phyloP scores from a whole-genome alignment of 2,329 filamentous ascomycete species.

The Fusarium bulbicola region DNA sequence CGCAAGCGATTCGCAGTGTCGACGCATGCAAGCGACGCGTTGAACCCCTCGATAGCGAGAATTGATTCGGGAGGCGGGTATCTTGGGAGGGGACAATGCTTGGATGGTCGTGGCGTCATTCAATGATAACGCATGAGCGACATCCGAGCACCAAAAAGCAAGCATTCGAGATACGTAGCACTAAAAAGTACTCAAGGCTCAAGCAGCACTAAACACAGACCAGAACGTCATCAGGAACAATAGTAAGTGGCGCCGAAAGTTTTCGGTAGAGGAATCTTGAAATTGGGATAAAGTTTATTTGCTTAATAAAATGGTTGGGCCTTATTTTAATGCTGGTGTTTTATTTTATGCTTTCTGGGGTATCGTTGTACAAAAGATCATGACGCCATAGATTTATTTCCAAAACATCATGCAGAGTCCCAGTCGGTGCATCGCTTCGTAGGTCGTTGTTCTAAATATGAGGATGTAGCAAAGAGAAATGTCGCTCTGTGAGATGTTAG shows the following conservation, averaged over 20 bases:
- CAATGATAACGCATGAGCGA: neutral
- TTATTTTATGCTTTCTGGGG: neutral
- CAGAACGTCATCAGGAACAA: neutral
- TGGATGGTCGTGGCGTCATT: neutral
- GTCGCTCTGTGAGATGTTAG: constrained; percentile 13
- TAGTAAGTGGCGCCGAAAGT: neutral
- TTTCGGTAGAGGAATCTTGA: neutral
- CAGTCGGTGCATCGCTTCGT: neutral
- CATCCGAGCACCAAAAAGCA: neutral
- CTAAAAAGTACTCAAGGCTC: neutral
- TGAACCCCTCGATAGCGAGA: neutral
- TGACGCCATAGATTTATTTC: constrained; percentile 23
- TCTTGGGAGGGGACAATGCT: neutral
- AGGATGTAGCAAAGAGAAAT: constrained; percentile 30
- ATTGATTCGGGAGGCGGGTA: neutral
- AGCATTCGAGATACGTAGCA: neutral
- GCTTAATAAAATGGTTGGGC: neutral
- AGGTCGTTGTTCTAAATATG: constrained; percentile 20
- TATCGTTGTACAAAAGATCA: constrained; percentile 23
- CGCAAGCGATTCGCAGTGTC: neutral
- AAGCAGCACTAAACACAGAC: neutral
- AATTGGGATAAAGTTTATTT: neutral
- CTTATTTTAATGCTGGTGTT: neutral
- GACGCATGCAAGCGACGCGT: neutral
- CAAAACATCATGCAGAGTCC: neutral